Evolutionary conservation across 1,284 basidiomycete genomes (phyloP).

Genomic region (Ustilago cynodontis): DNA sequence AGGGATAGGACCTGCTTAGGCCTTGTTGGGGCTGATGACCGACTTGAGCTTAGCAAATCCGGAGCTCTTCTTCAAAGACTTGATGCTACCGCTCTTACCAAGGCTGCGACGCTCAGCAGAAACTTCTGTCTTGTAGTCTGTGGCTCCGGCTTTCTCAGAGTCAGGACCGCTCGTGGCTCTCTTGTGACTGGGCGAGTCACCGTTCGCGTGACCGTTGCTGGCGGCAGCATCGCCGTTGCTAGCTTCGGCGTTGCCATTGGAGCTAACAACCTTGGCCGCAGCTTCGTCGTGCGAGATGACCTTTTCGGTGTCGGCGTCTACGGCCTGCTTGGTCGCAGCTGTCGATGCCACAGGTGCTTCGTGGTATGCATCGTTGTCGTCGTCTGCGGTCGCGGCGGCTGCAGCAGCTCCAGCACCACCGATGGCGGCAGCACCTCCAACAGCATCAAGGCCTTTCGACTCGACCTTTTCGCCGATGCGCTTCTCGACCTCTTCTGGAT

Average conservation of each 20-base stretch:
- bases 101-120: constrained; percentile 19
- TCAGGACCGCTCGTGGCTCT: constrained; percentile 8
- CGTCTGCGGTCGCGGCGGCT: constrained; percentile 22
- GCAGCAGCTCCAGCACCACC: constrained; percentile 35
- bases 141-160: constrained; percentile 17
- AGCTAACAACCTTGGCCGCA: constrained; percentile 26
- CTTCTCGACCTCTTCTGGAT: constrained; percentile 34
- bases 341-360: constrained; percentile 47
- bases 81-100: constrained; percentile 40
- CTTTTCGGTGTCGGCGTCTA: constrained; percentile 47
- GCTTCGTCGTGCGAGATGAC: constrained; percentile 47
- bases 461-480: constrained; percentile 29
- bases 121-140: constrained; percentile 42
- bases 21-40: constrained; percentile 33
- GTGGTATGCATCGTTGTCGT: constrained; percentile 39
- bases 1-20: constrained; percentile 8
- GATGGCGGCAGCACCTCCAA: constrained; percentile 21
- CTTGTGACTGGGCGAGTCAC: constrained; percentile 12
- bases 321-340: constrained; percentile 26
- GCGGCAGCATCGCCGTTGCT: constrained; percentile 6
- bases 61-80: constrained; percentile 28
- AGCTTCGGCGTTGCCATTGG: constrained; percentile 8
- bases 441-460: constrained; percentile 16
- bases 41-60: constrained; percentile 51
- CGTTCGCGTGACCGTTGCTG: constrained; percentile 28